Base-by-base conservation (phyloP, 2,329 filamentous ascomycete species). In the Botrytis medusae region DNA sequence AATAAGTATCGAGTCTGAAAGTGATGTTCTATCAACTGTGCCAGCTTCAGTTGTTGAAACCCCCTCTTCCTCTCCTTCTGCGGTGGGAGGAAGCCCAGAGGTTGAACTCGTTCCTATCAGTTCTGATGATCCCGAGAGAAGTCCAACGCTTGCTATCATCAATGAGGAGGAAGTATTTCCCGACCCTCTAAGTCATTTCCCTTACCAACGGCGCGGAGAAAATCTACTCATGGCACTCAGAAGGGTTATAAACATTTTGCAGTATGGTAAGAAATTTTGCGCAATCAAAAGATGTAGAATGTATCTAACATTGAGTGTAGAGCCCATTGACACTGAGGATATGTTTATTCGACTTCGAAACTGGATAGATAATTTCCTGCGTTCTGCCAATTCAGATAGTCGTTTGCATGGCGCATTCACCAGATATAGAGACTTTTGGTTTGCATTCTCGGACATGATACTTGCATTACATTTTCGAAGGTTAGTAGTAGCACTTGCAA, bases 311-410 rank as follows among this genome's bases (percentile, higher is more conserved):
- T 51, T 29, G 63, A 32, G 22, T 22, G 20, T 71, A 87, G 85
- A 86, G 76, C 77, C 80, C 20, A 73, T 82, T 4, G 79, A 84
- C 75, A 85, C 86, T 46, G 83, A 85, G 29, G 81, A 83, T 20
- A 82, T 86, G 37, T 79, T 89, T 32, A 77, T 81, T 29, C 81
- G 81, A 68, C 73, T 91, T 22, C 81, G 83, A 29, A 80, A 81
- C 9, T 91, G 88, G 88, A 83, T 90, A 37, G 82, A 84, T 12
- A 80, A 79, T 25, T 89, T 86, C 78, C 76, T 90, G 34, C 75
- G 74, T 34, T 86, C 83, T 76, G 82, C 83, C 51, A 79, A 77
- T 48, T 76, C 78, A 29, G 77, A 80, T 37, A 78, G 81, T 18
- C 77, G 78, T 4, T 82, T 85, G 9, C 78, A 84, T n/a, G 81